A percentile compares a stretch with the other conserved stretches of the same genome.
phyloP scores from a whole-genome alignment of 1,284 basidiomycete genomes.

The Macrocystidia cucumis region DNA sequence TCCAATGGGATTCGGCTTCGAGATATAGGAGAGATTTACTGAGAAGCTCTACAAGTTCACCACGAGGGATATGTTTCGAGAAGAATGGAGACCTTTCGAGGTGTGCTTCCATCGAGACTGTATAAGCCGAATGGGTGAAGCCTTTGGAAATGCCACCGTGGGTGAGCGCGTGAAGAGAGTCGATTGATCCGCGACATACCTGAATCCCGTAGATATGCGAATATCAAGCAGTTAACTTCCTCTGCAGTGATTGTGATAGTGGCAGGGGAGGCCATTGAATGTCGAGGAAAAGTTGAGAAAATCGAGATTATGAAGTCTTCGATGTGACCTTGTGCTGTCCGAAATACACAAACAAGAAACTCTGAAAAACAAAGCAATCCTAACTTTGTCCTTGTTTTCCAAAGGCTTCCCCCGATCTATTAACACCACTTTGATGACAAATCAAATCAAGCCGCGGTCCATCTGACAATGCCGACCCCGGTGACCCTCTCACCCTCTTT shows the following conservation, averaged over 20 bases:
- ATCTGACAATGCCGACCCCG: too few relatives aligned
- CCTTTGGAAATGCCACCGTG: conserved; percentile 30
- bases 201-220: conserved; percentile 76
- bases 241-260: conserved; percentile 76
- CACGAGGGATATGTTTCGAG: conserved; percentile 69
- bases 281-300: too few relatives aligned
- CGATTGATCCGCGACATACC: conserved; percentile 33
- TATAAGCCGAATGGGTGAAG: conserved; percentile 73
- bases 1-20: conserved; percentile 82
- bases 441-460: too few relatives aligned
- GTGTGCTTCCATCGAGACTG: conserved; percentile 60
- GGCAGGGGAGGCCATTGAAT: conserved; percentile 36
- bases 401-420: too few relatives aligned
- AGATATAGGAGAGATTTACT: conserved; percentile 75
- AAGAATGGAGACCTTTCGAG: conserved; percentile 61
- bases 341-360: too few relatives aligned
- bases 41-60: conserved; percentile 74
- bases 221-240: conserved; percentile 78
- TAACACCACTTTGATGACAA: too few relatives aligned
- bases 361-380: too few relatives aligned
- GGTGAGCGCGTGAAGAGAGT: conserved; percentile 5
- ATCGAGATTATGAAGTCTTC: too few relatives aligned
- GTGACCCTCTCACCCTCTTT: too few relatives aligned
- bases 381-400: too few relatives aligned
- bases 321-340: too few relatives aligned